phyloP scores from a whole-genome alignment of 768 basidiomycete species.

The Amanita molliuscula region DNA sequence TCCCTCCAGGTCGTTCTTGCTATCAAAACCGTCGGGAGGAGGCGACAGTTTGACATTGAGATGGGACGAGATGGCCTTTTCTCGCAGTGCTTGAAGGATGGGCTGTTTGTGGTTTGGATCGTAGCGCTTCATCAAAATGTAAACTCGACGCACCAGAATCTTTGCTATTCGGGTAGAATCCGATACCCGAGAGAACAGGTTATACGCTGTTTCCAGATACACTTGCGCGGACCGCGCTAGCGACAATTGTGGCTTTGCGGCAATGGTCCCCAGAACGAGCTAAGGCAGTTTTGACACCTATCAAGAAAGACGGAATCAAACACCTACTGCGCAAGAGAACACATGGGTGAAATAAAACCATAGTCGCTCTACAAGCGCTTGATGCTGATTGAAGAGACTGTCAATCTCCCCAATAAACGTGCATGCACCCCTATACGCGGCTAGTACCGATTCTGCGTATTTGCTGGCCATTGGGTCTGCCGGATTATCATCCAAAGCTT shows the following conservation, averaged over 20 bases:
- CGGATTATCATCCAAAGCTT: conserved; percentile 53
- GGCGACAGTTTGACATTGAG: conserved; percentile 15
- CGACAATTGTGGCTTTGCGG: conserved; percentile 52
- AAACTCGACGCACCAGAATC: conserved; percentile 39
- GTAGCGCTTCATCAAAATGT: background rate
- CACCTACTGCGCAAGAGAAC: conserved; percentile 56
- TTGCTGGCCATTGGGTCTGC: conserved; percentile 60
- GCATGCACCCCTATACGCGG: conserved; percentile 61
- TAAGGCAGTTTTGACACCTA: conserved; percentile 14
- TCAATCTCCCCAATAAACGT: conserved; percentile 57
- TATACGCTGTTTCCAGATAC: conserved; percentile 53
- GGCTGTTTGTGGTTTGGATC: conserved; percentile 29
- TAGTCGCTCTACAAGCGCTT: conserved; percentile 55
- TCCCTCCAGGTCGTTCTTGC: conserved; percentile 55
- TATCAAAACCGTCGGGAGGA: conserved; percentile 15
- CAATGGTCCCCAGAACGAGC: conserved; percentile 65
- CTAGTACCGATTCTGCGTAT: conserved; percentile 57
- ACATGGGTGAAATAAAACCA: conserved; percentile 69
- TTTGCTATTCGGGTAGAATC: conserved; percentile 44
- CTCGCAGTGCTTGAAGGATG: conserved; percentile 47
- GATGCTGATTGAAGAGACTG: conserved; percentile 56
- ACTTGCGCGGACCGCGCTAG: conserved; percentile 58
- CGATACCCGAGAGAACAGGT: conserved; percentile 44
- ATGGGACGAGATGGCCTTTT: conserved; percentile 38
- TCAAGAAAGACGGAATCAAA: background rate